Conservation (phyloP, 345 rosid species). For the Toxicodendron radicans region DNA sequence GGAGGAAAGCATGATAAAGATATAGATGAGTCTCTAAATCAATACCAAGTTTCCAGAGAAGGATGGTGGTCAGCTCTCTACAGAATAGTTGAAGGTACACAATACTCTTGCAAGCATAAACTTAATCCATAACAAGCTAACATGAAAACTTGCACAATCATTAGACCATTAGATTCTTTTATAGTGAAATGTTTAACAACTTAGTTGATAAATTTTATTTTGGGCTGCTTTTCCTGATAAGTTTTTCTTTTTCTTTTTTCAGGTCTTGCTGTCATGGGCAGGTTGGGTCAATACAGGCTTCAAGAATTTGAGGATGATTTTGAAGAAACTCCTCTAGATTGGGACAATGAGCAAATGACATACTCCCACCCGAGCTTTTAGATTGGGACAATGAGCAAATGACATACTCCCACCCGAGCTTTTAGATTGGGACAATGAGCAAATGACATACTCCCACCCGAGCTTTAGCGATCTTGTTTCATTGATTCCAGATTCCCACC, state of each 20-base stretch:
- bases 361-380: too few relatives aligned
- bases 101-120: neutral
- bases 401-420: too few relatives aligned
- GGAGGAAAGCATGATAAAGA: conserved; percentile 56
- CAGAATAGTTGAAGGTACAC: conserved; percentile 58
- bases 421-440: too few relatives aligned
- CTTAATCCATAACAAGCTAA: neutral
- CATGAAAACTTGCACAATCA: neutral
- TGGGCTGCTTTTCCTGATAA: neutral
- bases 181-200: neutral
- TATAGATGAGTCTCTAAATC: conserved; percentile 38
- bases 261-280: conserved; percentile 61
- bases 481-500: too few relatives aligned
- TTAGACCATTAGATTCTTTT: neutral
- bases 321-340: conserved; percentile 34
- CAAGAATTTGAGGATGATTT: conserved; percentile 31
- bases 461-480: too few relatives aligned
- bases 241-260: conserved; percentile 3
- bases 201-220: neutral
- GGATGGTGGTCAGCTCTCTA: conserved; percentile 68
- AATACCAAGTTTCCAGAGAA: conserved; percentile 40
- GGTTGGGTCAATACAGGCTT: conserved; percentile 43
- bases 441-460: too few relatives aligned
- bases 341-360: too few relatives aligned
- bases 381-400: too few relatives aligned